Evolutionary conservation across 345 rosid genomes (phyloP).

Genomic region (Acer campestre): DNA sequence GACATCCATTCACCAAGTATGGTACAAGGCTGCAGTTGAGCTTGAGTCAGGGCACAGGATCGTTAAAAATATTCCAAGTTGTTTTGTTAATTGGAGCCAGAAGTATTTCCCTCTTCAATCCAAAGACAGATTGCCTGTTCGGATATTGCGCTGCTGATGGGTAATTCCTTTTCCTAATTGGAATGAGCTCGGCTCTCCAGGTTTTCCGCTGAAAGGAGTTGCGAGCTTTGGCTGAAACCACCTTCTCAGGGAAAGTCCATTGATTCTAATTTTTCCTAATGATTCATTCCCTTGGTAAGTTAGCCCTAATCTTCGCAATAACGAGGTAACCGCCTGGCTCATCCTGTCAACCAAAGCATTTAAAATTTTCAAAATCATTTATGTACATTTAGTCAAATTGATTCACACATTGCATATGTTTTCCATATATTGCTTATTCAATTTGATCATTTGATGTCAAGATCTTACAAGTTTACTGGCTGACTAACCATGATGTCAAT

Average conservation of each 20-base stretch:
- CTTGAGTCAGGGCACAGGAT: not conserved
- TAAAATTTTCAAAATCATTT: constrained; percentile 3
- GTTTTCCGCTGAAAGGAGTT: constrained; percentile 66
- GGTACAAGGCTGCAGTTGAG: not conserved
- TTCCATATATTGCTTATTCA: not conserved
- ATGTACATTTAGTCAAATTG: not conserved
- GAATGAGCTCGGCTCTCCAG: constrained; percentile 53
- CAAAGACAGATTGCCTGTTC: constrained; percentile 64
- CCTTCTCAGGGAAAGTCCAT: constrained; percentile 68
- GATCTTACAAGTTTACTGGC: not conserved
- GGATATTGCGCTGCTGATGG: constrained; percentile 78
- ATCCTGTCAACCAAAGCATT: constrained; percentile 49
- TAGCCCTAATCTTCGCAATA: constrained; percentile 73
- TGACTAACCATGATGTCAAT: not conserved
- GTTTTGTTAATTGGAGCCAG: not conserved
- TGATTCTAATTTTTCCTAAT: constrained; percentile 66
- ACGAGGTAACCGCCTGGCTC: constrained; percentile 59
- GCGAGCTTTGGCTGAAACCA: constrained; percentile 86
- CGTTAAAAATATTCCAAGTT: not conserved
- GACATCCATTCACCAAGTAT: not conserved
- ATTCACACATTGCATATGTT: not conserved
- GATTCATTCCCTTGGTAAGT: constrained; percentile 80
- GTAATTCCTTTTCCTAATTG: constrained; percentile 64
- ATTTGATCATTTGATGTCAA: no score
- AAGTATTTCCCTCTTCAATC: constrained; percentile 32